Conservation (phyloP, 2,329 filamentous ascomycete genomes). For the Aureobasidium pullulans region DNA sequence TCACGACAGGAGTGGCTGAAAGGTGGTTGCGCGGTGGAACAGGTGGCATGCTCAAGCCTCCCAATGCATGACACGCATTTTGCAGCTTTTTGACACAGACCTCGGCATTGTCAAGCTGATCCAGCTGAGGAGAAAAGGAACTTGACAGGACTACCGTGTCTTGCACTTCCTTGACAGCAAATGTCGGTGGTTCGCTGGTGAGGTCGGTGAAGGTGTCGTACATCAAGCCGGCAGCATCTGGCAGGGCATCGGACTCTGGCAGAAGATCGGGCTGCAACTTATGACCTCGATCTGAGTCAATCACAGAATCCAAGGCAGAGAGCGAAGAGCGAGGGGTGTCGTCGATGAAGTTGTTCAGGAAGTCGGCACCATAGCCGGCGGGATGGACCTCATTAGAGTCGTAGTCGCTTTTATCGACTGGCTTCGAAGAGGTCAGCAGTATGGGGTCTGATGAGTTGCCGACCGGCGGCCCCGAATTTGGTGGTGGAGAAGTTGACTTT, state of each 20-base stretch:
- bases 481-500: constrained; percentile 9
- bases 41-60: constrained; percentile 8
- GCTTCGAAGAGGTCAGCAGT: neutral
- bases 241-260: neutral
- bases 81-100: constrained; percentile 14
- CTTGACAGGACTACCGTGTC: neutral
- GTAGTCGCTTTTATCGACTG: neutral
- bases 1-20: neutral
- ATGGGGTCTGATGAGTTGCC: constrained; percentile 10
- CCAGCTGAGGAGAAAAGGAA: neutral
- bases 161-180: neutral
- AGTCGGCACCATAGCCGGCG: constrained; percentile 23
- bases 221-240: neutral
- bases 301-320: neutral
- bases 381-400: constrained; percentile 15
- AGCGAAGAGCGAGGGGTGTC: constrained; percentile 14
- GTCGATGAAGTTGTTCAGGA: constrained; percentile 27
- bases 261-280: neutral
- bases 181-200: neutral
- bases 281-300: neutral
- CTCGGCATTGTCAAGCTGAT: constrained; percentile 7
- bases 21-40: neutral
- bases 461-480: neutral
- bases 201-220: neutral
- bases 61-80: constrained; percentile 10